Evolutionary conservation across 805 yeast genomes (phyloP).

Genomic region (Kluyveromyces aestuarii): DNA sequence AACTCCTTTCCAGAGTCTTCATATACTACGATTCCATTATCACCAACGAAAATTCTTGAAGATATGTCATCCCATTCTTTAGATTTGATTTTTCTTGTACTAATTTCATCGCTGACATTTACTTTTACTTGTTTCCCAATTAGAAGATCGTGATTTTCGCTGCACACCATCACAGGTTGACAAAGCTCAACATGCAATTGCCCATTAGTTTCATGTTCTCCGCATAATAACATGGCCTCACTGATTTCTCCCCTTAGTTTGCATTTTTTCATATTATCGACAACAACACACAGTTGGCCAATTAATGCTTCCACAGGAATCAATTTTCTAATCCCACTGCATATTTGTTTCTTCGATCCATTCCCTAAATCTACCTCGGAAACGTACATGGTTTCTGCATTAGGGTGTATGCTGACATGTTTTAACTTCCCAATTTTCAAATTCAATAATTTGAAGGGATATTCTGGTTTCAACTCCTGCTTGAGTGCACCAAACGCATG

Average conservation of each 20-base stretch:
- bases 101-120: not conserved
- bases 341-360: constrained; percentile 30
- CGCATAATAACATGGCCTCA: constrained; percentile 62
- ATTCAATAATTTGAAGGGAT: constrained; percentile 17
- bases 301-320: constrained; percentile 33
- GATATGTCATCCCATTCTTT: constrained; percentile 17
- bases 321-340: constrained; percentile 48
- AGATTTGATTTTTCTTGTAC: constrained; percentile 11
- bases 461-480: constrained; percentile 1
- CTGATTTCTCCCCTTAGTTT: constrained; percentile 55
- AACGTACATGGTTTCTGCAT: constrained; percentile 53
- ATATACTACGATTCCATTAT: constrained; percentile 7
- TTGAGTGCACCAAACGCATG: not conserved
- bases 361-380: constrained; percentile 35
- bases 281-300: constrained; percentile 38
- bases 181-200: constrained; percentile 13
- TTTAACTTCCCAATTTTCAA: constrained; percentile 41
- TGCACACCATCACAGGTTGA: constrained; percentile 5
- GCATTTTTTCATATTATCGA: constrained; percentile 50
- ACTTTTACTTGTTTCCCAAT: constrained; percentile 12
- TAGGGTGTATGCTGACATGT: constrained; percentile 39
- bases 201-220: constrained; percentile 25
- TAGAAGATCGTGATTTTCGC: not conserved
- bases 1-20: constrained; percentile 6
- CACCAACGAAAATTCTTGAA: constrained; percentile 10